These are phyloP conservation scores for Onygenales sp. DNA, from an alignment of 2,329 filamentous ascomycete species.

Conservation along the genomic window DNA sequence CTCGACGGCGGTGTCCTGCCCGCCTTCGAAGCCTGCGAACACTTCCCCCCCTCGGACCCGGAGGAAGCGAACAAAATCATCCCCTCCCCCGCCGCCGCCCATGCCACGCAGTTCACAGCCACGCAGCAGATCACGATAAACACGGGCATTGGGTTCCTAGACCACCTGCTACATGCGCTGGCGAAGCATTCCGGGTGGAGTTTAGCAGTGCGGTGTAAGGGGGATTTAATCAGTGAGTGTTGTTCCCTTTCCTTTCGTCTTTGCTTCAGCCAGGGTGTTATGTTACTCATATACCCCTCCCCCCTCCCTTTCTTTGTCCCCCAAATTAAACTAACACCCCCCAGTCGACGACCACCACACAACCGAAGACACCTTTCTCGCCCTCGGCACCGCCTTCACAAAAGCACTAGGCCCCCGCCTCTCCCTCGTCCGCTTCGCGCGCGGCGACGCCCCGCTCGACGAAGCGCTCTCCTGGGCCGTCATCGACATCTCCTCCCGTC, in stretches of 20 bases:
- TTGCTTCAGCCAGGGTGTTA: too few relatives aligned
- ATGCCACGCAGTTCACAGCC: conserved; percentile 76
- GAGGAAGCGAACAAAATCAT: conserved; percentile 38
- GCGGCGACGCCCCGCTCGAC: conserved; percentile 86
- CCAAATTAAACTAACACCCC: not conserved
- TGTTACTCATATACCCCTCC: not conserved
- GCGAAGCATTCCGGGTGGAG: conserved; percentile 96
- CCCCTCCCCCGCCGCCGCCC: conserved; percentile 43
- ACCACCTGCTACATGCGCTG: conserved; percentile 96
- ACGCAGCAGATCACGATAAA: conserved; percentile 79
- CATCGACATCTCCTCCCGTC: conserved; percentile 87
- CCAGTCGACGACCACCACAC: conserved; percentile 97
- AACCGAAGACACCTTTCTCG: conserved; percentile 88
- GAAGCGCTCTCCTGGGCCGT: conserved; percentile 91
- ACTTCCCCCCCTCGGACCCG: conserved; percentile 55
- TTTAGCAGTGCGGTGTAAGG: conserved; percentile 69
- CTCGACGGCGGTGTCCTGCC: conserved; percentile 70
- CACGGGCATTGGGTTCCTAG: conserved; percentile 93
- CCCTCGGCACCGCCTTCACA: conserved; percentile 78
- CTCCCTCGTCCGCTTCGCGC: conserved; percentile 83
- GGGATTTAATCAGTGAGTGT: conserved; percentile 76
- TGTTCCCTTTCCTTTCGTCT: not conserved
- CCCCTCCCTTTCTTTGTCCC: not conserved
- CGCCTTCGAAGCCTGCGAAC: conserved; percentile 28
- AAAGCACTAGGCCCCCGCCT: conserved; percentile 65